Conservation (phyloP, 768 basidiomycete genomes). For the Exsudoporus frostii region DNA sequence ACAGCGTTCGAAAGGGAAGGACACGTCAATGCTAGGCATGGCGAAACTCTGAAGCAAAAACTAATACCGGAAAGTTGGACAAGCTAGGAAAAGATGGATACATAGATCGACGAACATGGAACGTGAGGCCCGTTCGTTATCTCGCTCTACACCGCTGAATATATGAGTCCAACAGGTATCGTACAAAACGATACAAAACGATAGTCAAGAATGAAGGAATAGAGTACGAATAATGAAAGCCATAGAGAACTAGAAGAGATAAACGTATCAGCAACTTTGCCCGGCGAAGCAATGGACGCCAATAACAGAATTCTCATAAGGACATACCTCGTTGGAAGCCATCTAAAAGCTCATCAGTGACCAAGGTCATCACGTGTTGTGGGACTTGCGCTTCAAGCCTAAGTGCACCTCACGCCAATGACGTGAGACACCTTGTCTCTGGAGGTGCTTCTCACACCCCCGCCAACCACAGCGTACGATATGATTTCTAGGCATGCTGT, state of each 20-base stretch:
- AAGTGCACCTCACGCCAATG: constrained; percentile 19
- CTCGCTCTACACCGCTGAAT: background rate
- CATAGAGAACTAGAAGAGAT: background rate
- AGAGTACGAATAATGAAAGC: background rate
- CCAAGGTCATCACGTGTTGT: background rate
- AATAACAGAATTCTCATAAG: background rate
- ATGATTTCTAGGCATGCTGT: background rate
- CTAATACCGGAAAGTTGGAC: background rate
- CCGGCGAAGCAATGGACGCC: background rate
- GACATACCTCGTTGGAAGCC: background rate
- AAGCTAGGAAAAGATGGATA: background rate
- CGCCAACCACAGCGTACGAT: constrained; percentile 6
- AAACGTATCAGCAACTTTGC: background rate
- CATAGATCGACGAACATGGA: background rate
- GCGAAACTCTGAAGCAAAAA: background rate
- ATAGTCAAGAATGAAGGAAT: background rate
- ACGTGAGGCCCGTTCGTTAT: background rate
- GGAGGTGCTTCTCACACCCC: background rate
- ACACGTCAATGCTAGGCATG: background rate
- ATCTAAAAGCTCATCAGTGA: background rate
- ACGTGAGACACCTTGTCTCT: constrained; percentile 3
- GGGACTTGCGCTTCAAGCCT: constrained; percentile 7
- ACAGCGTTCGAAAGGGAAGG: background rate
- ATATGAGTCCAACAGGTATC: background rate
- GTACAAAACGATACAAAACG: constrained; percentile 7